Evolutionary conservation across 2,329 filamentous ascomycete genomes (phyloP).

Genomic region (Colletotrichum orchidophilum): DNA sequence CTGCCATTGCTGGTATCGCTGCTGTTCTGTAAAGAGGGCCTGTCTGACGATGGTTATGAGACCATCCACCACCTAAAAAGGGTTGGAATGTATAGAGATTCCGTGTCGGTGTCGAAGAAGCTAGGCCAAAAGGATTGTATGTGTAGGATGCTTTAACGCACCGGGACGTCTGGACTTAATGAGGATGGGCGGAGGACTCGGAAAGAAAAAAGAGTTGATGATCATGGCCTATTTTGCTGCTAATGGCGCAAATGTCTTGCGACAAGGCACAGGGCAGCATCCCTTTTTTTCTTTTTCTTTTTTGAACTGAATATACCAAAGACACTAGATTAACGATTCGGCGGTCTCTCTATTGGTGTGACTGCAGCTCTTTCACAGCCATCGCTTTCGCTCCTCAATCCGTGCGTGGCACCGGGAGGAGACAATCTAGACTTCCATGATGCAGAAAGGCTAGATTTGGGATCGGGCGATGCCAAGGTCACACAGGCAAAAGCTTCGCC

Average conservation of each 20-base stretch:
- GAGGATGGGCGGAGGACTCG: background rate
- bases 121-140: background rate
- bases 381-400: background rate
- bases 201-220: slow-evolving; percentile 4
- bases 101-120: background rate
- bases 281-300: too few relatives aligned
- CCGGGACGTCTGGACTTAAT: slow-evolving; percentile 10
- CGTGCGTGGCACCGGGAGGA: background rate
- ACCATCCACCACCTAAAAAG: background rate
- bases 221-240: slow-evolving; percentile 13
- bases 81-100: background rate
- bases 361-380: background rate
- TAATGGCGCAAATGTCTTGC: background rate
- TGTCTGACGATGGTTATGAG: too few relatives aligned
- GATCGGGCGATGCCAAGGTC: background rate
- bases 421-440: background rate
- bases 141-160: slow-evolving; percentile 1
- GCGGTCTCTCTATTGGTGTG: background rate
- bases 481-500: background rate
- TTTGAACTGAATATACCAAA: slow-evolving; percentile 14
- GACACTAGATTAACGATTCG: background rate
- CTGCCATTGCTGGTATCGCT: slow-evolving; percentile 25
- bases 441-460: background rate
- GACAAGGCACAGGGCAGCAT: slow-evolving; percentile 4
- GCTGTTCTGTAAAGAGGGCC: slow-evolving; percentile 12